These are phyloP conservation scores for Glomus cerebriforme DNA, from an alignment of 192 early-diverging fungal genomes.

Conservation along the genomic window DNA sequence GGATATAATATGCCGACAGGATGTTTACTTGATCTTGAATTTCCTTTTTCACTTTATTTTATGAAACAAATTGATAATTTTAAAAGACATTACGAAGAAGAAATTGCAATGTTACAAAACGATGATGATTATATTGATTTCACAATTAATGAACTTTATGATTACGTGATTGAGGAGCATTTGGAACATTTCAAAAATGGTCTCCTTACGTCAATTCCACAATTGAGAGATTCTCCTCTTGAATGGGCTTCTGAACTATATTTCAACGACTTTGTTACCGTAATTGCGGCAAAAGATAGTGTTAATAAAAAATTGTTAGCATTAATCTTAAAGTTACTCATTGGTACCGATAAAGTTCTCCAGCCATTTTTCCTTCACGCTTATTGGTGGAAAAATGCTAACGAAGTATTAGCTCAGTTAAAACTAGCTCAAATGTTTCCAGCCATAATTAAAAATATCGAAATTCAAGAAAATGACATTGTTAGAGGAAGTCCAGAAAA, in stretches of 20 bases:
- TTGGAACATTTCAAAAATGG: neutral
- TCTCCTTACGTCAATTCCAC: neutral
- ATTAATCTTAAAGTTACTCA: neutral
- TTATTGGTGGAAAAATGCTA: slow-evolving; percentile 28
- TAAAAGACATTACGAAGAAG: slow-evolving; percentile 7
- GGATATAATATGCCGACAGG: slow-evolving; percentile 2
- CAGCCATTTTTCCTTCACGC: slow-evolving; percentile 20
- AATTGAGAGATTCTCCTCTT: neutral
- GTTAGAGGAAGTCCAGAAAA: neutral
- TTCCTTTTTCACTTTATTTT: slow-evolving; percentile 32
- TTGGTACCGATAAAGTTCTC: neutral
- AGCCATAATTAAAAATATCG: neutral
- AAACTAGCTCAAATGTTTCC: slow-evolving; percentile 8
- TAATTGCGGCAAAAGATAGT: neutral
- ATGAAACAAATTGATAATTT: slow-evolving; percentile 25
- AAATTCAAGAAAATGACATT: neutral
- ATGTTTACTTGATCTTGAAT: neutral
- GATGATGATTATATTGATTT: slow-evolving; percentile 15
- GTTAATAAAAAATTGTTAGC: neutral
- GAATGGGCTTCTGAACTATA: slow-evolving; percentile 5
- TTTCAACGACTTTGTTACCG: slow-evolving; percentile 23
- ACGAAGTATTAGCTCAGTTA: slow-evolving; percentile 12
- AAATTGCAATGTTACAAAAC: neutral
- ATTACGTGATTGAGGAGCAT: neutral
- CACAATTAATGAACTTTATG: slow-evolving; percentile 9